A percentile compares a stretch with the other conserved stretches of the same genome.
Evolutionary conservation across 345 rosid species (phyloP).

Genomic region (Populus alba): DNA sequence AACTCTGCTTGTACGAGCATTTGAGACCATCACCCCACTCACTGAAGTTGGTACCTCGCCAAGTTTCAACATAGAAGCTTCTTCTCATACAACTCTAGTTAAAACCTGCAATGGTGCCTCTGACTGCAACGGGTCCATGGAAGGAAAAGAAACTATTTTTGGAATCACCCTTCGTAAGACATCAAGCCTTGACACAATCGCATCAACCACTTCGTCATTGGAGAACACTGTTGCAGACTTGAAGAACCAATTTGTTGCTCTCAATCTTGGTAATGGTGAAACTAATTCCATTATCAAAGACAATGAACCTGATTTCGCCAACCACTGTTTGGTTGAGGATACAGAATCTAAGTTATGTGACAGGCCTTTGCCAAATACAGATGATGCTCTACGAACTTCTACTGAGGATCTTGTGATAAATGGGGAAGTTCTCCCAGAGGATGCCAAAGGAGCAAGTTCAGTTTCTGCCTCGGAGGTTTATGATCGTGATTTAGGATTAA

Average conservation of each 20-base stretch:
- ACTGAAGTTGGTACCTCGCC: constrained; percentile 32
- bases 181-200: constrained; percentile 9
- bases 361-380: constrained; percentile 16
- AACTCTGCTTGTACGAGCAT: constrained; percentile 75
- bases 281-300: constrained; percentile 7
- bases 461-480: constrained; percentile 15
- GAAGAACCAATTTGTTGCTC: constrained; percentile 23
- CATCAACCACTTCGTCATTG: neutral
- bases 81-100: constrained; percentile 38
- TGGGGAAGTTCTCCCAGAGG: constrained; percentile 9
- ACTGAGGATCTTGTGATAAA: constrained; percentile 6
- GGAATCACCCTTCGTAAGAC: constrained; percentile 12
- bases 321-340: neutral
- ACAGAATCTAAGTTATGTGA: constrained; percentile 4
- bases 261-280: constrained; percentile 11
- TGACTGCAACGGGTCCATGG: constrained; percentile 20
- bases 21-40: constrained; percentile 53
- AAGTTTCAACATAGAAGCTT: constrained; percentile 21
- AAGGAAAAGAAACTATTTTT: constrained; percentile 17
- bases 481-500: constrained; percentile 6
- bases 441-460: constrained; percentile 1
- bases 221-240: constrained; percentile 7
- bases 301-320: neutral
- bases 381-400: constrained; percentile 6
- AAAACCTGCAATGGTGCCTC: constrained; percentile 27